Percentiles rank a stretch among this genome's conserved stretches.
Conservation (phyloP, 441 rosid species). For the Arabidopsis hybrid region DNA sequence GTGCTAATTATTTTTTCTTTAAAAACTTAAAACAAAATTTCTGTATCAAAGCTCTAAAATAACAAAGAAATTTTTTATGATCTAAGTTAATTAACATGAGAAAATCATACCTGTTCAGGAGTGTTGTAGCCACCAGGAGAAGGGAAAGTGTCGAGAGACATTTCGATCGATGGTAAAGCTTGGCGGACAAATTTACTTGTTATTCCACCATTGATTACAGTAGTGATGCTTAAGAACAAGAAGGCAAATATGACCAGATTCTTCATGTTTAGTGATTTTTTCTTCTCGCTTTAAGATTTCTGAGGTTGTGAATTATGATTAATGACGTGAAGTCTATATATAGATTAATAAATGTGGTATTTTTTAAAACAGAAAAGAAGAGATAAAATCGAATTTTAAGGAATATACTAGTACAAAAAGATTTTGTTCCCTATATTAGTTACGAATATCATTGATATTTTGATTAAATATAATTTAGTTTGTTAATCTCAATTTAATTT, state of each 20-base stretch:
- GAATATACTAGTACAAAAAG: background rate
- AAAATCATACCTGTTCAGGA: constrained; percentile 9
- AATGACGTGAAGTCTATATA: background rate
- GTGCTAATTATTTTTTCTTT: no score
- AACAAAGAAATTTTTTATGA: background rate
- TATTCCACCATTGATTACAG: constrained; percentile 18
- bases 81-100: no score
- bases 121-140: constrained; percentile 32
- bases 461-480: no score
- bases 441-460: no score
- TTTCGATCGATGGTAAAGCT: constrained; percentile 20
- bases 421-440: background rate
- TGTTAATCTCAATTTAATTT: no score
- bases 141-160: constrained; percentile 39
- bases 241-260: background rate
- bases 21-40: no score
- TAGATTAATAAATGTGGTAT: background rate
- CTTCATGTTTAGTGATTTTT: background rate
- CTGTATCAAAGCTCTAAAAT: no score
- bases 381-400: background rate
- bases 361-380: background rate
- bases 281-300: no score
- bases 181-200: constrained; percentile 28
- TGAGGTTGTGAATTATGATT: background rate
- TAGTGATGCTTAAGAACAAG: background rate